Conservation (phyloP, 2,329 filamentous ascomycete species). For the Tolypocladium ophioglossoides region DNA sequence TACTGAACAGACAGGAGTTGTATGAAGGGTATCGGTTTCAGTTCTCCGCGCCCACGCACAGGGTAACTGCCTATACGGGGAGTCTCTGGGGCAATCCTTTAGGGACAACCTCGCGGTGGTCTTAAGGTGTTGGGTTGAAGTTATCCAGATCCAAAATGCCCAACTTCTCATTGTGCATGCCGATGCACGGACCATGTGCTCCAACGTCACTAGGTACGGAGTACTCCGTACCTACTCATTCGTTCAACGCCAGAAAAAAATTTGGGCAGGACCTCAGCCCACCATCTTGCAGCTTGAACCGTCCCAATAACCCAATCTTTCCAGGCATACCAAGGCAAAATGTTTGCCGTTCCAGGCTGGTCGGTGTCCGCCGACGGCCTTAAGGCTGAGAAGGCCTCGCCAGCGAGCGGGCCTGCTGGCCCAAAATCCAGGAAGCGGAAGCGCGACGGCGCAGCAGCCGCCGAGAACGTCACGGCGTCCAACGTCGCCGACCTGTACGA, state of each 20-base stretch:
- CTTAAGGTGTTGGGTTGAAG: not conserved
- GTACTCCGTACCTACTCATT: too few relatives aligned
- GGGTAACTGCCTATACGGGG: not conserved
- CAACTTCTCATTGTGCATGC: not conserved
- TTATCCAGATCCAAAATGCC: not conserved
- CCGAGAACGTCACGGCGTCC: slow-evolving; percentile 45
- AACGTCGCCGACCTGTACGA: slow-evolving; percentile 76
- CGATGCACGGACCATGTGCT: not conserved
- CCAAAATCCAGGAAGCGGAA: slow-evolving; percentile 51
- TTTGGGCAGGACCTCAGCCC: slow-evolving; percentile 3
- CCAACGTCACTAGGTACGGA: not conserved
- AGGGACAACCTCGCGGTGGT: not conserved
- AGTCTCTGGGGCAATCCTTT: not conserved
- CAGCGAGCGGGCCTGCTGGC: slow-evolving; percentile 20
- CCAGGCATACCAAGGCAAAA: slow-evolving; percentile 20
- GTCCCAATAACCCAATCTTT: not conserved
- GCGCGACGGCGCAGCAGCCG: slow-evolving; percentile 16
- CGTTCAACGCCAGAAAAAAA: not conserved
- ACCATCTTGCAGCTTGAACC: not conserved
- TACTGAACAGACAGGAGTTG: too few relatives aligned
- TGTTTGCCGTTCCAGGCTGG: slow-evolving; percentile 96
- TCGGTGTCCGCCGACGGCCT: slow-evolving; percentile 63
- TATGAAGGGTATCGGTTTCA: not conserved
- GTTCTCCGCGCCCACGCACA: not conserved
- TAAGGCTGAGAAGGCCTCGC: slow-evolving; percentile 50